These are phyloP conservation scores for Suillus discolor DNA, from an alignment of 768 basidiomycete species.

Conservation along the genomic window DNA sequence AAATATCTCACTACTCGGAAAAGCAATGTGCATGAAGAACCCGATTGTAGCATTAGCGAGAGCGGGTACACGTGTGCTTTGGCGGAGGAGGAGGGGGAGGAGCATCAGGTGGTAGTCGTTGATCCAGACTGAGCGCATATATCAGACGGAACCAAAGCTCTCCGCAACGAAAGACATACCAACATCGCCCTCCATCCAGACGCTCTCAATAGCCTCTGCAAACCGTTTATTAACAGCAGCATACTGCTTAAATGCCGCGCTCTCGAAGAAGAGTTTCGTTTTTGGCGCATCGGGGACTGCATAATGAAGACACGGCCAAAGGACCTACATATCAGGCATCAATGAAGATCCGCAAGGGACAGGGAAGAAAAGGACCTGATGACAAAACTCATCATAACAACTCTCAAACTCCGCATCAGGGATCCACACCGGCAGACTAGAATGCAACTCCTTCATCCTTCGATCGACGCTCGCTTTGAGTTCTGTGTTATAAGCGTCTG, in stretches of 20 bases:
- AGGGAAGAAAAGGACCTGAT: constrained; percentile 50
- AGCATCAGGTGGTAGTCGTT: constrained; percentile 99
- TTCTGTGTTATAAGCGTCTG: constrained; percentile 62
- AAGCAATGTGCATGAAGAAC: constrained; percentile 97
- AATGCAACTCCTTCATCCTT: constrained; percentile 43
- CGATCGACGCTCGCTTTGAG: constrained; percentile 58
- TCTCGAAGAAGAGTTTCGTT: constrained; percentile 81
- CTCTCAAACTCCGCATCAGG: constrained; percentile 77
- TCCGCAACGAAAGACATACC: constrained; percentile 34
- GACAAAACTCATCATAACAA: constrained; percentile 87
- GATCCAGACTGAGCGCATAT: constrained; percentile 55
- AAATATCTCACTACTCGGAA: constrained; percentile 95
- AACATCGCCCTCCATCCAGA: constrained; percentile 89
- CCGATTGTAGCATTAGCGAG: constrained; percentile 52
- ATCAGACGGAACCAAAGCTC: constrained; percentile 11
- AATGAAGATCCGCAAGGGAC: constrained; percentile 19
- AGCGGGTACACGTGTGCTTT: constrained; percentile 38
- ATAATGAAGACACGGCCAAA: constrained; percentile 89
- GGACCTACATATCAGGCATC: constrained; percentile 42
- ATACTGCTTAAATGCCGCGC: constrained; percentile 82
- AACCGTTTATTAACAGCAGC: constrained; percentile 89
- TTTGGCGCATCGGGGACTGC: constrained; percentile 87
- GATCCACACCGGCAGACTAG: constrained; percentile 72
- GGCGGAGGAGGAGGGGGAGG: constrained; percentile 83
- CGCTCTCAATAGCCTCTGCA: constrained; percentile 77